These are phyloP conservation scores for Arabidopsis lyrata DNA, from an alignment of 441 rosid genomes.

Conservation along the genomic window DNA sequence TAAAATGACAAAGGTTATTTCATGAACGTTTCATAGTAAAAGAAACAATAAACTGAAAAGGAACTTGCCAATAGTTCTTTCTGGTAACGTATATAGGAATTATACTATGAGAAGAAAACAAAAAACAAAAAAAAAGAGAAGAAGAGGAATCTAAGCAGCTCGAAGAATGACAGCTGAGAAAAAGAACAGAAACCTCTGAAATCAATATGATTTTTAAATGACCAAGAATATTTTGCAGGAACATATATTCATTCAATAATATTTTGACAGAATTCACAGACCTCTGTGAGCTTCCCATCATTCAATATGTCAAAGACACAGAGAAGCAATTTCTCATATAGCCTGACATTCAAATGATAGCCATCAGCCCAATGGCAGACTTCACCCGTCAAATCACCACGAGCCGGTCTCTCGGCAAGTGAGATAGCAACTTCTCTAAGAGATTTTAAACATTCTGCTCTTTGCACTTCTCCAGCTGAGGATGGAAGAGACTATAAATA, in stretches of 20 bases:
- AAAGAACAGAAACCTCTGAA: conserved; percentile 11
- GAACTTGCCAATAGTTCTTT: neutral
- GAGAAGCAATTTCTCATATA: conserved; percentile 93
- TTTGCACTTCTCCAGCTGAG: conserved; percentile 89
- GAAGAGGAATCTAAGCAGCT: conserved; percentile 21
- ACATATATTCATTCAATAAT: conserved; percentile 6
- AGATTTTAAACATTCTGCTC: conserved; percentile 92
- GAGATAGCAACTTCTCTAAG: conserved; percentile 88
- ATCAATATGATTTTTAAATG: conserved; percentile 8
- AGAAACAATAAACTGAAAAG: conserved; percentile 12
- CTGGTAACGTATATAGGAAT: conserved; percentile 12
- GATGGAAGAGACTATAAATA: conserved; percentile 75
- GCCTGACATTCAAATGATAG: conserved; percentile 89
- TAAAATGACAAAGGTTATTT: conserved; percentile 38
- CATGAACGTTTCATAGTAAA: conserved; percentile 24
- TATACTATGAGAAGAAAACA: neutral
- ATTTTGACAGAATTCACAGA: conserved; percentile 47
- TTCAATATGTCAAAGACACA: conserved; percentile 95
- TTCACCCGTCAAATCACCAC: conserved; percentile 99
- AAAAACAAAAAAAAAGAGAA: neutral
- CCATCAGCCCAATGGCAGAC: conserved; percentile 99
- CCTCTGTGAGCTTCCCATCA: conserved; percentile 97
- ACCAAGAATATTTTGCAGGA: conserved; percentile 16
- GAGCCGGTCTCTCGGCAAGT: conserved; percentile 99
- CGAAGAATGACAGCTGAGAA: conserved; percentile 20